phyloP scores from a whole-genome alignment of 2,329 filamentous ascomycete species.

The Calonectria henricotiae region DNA sequence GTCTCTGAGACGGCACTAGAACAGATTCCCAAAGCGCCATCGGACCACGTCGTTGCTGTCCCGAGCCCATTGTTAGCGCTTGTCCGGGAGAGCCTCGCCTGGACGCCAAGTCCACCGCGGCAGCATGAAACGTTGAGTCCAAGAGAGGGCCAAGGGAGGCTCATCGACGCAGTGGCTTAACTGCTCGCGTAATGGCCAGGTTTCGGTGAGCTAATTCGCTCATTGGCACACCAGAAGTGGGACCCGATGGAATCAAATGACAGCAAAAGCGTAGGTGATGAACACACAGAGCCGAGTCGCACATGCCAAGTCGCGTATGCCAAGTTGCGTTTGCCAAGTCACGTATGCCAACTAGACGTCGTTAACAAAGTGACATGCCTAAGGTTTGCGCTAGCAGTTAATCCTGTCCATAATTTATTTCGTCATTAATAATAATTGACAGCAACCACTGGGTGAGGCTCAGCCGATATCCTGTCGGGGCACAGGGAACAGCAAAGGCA shows the following conservation, averaged over 20 bases:
- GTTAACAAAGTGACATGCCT: background rate
- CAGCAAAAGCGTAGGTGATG: background rate
- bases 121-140: too few relatives aligned
- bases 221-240: background rate
- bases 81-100: background rate
- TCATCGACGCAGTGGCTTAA: too few relatives aligned
- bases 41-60: background rate
- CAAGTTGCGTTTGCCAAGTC: too few relatives aligned
- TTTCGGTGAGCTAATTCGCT: background rate
- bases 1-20: constrained; percentile 1
- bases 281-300: background rate
- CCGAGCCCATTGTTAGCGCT: background rate
- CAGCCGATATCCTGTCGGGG: background rate
- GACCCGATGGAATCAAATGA: background rate
- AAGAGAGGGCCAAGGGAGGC: too few relatives aligned
- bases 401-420: background rate
- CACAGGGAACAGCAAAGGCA: background rate
- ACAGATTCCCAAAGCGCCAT: background rate
- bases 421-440: background rate
- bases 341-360: background rate
- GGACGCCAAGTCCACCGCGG: background rate
- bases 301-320: background rate
- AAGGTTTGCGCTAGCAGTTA: background rate
- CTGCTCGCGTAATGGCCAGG: too few relatives aligned
- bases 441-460: background rate